Evolutionary conservation across 768 basidiomycete genomes (phyloP), one percentile per base, ranked within the genome.

Genomic region (Pisolithus albus): DNA sequence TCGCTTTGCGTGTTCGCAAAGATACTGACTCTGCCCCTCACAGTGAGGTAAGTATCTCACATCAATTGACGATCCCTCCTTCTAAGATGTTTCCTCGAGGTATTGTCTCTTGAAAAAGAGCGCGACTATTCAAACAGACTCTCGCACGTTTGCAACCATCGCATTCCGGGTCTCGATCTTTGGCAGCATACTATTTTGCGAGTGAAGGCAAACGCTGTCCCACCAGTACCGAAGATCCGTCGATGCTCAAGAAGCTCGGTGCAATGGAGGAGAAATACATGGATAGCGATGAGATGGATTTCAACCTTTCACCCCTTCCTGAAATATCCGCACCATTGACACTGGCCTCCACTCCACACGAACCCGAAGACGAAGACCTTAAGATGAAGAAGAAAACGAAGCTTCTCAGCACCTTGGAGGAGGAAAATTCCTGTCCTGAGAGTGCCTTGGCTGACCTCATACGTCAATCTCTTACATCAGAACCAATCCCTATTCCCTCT

Each of bases 21-120:
- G n/a, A 9, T 5, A 49, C 61, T 66, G 6, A 66, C 52, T 21
- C 30, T 54, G 51, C 52, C 43, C 37, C 41, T 59, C 61, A 26
- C 62, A 70, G 64, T 69, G 56, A 72, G 74, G 52, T 69, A 57
- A 54, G 69, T 72, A 51, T 61, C 7, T 50, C 23, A 30, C 42
- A 37, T 23, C 32, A 9, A 38, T 47, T 21, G 7, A 46, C 52
- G 16, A 26, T 34, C 46, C 4, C 21, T 21, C 19, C 7, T 47
- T 39, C 53, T 59, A 16, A 65, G 49, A 9, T 30, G 26, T 46
- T 34, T 47, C 47, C 15, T 19, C 49, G 21, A 61, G 62, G 44
- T 59, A 55, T 61, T 68, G 16, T 56, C 65, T 40, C 57, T 41
- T 1, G 57, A 55, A 10, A 52, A 57, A 40, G 58, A 67, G 51